Percentiles rank a stretch among this genome's conserved stretches.
Conservation (phyloP, 768 basidiomycete genomes). For the Suillus plorans region DNA sequence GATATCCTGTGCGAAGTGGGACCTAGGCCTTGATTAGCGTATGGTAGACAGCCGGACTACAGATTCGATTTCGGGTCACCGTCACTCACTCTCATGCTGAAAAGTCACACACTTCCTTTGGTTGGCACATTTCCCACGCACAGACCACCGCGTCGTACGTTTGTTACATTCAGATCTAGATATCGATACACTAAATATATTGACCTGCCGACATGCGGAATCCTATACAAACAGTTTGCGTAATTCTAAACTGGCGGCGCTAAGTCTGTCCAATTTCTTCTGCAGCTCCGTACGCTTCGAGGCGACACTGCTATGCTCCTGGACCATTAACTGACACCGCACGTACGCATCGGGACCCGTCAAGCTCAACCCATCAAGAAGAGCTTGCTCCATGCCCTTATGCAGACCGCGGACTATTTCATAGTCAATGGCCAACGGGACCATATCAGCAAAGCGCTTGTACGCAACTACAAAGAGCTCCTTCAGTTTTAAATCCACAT, state of each 20-base stretch:
- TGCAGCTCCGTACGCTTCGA: conserved; percentile 45
- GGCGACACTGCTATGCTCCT: conserved; percentile 47
- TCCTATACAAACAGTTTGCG: conserved; percentile 13
- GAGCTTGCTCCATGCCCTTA: conserved; percentile 41
- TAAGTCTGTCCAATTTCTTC: conserved; percentile 52
- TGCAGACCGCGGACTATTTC: conserved; percentile 46
- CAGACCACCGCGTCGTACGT: conserved; percentile 23
- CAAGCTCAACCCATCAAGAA: conserved; percentile 52
- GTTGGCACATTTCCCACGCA: conserved; percentile 17
- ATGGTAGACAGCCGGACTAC: conserved; percentile 34
- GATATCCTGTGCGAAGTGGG: conserved; percentile 33
- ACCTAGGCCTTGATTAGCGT: conserved; percentile 37
- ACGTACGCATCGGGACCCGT: conserved; percentile 44
- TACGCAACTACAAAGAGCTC: conserved; percentile 39
- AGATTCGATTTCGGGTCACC: conserved; percentile 25
- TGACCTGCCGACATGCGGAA: neutral
- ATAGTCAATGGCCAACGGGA: conserved; percentile 43
- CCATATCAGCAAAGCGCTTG: conserved; percentile 44
- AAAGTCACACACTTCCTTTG: conserved; percentile 6
- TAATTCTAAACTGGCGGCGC: conserved; percentile 43
- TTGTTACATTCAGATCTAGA: neutral
- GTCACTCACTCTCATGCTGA: conserved; percentile 4
- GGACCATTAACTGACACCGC: conserved; percentile 51
- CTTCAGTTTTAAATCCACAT: neutral
- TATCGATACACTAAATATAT: neutral